phyloP scores from a whole-genome alignment of 78 protist genomes.

The Mastigamoeba balamuthi region DNA sequence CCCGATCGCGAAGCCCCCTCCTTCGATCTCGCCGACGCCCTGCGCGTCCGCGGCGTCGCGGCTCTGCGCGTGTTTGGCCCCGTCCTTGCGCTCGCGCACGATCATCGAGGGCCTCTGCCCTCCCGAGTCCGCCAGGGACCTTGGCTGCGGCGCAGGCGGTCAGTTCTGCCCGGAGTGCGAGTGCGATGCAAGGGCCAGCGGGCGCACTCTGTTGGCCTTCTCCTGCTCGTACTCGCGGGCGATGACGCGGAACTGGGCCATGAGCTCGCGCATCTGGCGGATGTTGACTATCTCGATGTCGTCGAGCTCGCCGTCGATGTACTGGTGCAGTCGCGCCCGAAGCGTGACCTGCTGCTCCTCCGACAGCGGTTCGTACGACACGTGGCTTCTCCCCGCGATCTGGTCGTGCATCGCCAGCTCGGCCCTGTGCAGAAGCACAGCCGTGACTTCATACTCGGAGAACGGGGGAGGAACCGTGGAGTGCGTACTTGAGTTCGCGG shows the following conservation, averaged over 20 bases:
- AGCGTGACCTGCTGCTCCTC: constrained; percentile 47
- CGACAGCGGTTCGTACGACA: constrained; percentile 34
- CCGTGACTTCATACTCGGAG: not conserved
- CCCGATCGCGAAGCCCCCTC: not conserved
- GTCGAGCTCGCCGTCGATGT: constrained; percentile 13
- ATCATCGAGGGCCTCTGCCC: not conserved
- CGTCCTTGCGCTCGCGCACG: not conserved
- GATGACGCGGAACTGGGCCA: constrained; percentile 2
- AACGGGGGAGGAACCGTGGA: no score
- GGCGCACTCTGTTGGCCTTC: not conserved
- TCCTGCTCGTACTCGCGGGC: not conserved
- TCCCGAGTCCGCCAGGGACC: not conserved
- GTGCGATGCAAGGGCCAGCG: no score
- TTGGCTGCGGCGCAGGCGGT: not conserved
- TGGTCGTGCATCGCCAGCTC: constrained; percentile 80
- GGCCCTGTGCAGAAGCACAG: constrained; percentile 37
- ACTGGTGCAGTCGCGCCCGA: not conserved
- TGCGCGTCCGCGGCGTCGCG: not conserved
- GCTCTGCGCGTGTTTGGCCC: not conserved
- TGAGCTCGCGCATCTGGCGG: constrained; percentile 25
- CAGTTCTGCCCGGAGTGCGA: not conserved
- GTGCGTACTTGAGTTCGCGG: not conserved
- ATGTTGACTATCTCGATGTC: constrained; percentile 13
- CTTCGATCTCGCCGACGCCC: not conserved
- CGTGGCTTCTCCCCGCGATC: constrained; percentile 11